These are phyloP conservation scores for Begonia peltatifolia DNA, from an alignment of 306 rosid genomes.

Conservation along the genomic window DNA sequence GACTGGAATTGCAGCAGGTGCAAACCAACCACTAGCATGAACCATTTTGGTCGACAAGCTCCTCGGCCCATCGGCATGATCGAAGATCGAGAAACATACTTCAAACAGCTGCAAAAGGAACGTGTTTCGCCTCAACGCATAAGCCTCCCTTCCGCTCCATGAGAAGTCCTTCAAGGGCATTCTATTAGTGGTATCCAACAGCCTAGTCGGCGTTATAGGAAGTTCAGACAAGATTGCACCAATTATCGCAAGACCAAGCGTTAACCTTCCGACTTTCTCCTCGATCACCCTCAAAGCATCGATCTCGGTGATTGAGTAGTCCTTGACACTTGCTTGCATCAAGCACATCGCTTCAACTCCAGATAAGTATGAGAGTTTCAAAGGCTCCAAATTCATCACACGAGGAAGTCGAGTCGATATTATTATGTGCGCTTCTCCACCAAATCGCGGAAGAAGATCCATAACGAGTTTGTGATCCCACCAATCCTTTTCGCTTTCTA, in stretches of 20 bases:
- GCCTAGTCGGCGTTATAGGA: constrained; percentile 67
- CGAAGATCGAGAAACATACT: constrained; percentile 85
- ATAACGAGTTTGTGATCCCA: constrained; percentile 80
- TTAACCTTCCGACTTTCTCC: constrained; percentile 61
- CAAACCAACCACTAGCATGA: constrained; percentile 79
- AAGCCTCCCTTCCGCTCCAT: constrained; percentile 51
- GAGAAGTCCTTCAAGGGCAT: constrained; percentile 68
- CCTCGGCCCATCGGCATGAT: constrained; percentile 78
- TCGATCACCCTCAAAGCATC: constrained; percentile 72
- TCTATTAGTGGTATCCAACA: constrained; percentile 67
- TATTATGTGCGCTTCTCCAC: constrained; percentile 75
- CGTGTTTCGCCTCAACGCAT: constrained; percentile 33
- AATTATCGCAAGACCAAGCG: constrained; percentile 62
- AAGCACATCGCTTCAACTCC: constrained; percentile 73
- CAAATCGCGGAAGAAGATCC: constrained; percentile 92
- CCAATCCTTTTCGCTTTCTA: constrained; percentile 91
- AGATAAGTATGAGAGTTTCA: constrained; percentile 67
- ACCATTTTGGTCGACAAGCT: constrained; percentile 85
- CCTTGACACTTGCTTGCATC: constrained; percentile 54
- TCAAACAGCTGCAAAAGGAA: constrained; percentile 71
- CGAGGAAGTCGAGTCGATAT: constrained; percentile 66
- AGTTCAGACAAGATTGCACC: constrained; percentile 69
- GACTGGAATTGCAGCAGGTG: constrained; percentile 56
- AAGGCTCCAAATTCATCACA: constrained; percentile 66
- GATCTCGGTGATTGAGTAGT: constrained; percentile 46